These are phyloP conservation scores for Tetracladium marchalianum DNA, from an alignment of 495 filamentous ascomycete species.

Conservation along the genomic window DNA sequence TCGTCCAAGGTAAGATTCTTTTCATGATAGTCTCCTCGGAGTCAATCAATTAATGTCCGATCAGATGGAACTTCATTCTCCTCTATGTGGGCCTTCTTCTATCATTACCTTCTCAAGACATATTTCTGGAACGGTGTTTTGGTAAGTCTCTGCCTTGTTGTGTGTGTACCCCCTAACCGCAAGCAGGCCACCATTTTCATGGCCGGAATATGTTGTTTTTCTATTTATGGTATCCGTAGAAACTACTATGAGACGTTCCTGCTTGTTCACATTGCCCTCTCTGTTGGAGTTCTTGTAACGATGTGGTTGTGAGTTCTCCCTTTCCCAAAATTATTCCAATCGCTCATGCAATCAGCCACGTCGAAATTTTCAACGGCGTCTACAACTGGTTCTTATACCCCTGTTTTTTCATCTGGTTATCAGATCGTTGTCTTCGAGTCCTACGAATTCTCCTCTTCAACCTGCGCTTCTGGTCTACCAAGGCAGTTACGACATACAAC, in stretches of 20 bases:
- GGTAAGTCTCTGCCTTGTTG: background rate
- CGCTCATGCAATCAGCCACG: conserved; percentile 29
- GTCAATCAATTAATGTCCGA: background rate
- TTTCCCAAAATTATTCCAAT: background rate
- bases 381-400: conserved; percentile 46
- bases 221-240: conserved; percentile 36
- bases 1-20: background rate
- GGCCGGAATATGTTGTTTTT: conserved; percentile 33
- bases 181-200: conserved; percentile 35
- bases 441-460: conserved; percentile 40
- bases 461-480: conserved; percentile 23
- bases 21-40: no score
- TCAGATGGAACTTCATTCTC: background rate
- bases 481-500: conserved; percentile 31
- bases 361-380: conserved; percentile 33
- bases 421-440: conserved; percentile 39
- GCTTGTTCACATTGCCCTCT: conserved; percentile 40
- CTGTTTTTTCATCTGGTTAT: conserved; percentile 36
- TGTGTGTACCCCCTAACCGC: background rate
- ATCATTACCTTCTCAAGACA: background rate
- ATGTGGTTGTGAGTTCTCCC: conserved; percentile 39
- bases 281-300: conserved; percentile 36
- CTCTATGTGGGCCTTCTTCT: background rate
- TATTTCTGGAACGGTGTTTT: conserved; percentile 5
- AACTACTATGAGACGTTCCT: conserved; percentile 45